These are phyloP conservation scores for Cryptosporidium canis DNA, from an alignment of 169 alveolate species.

Conservation along the genomic window DNA sequence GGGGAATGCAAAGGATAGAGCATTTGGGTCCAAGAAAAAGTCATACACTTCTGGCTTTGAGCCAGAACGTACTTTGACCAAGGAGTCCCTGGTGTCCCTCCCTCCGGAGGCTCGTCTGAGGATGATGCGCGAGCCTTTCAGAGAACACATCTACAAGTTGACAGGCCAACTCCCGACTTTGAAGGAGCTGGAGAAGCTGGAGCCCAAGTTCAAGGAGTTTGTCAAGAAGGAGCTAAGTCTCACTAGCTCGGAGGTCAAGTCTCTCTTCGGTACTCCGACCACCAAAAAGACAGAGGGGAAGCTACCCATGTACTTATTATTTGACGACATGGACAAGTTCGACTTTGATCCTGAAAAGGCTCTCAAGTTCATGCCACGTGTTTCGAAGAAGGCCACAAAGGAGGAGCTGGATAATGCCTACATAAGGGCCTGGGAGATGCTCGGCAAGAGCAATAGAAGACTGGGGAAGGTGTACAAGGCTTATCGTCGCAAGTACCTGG, in stretches of 20 bases:
- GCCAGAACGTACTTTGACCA: background rate
- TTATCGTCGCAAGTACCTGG: constrained; percentile 12
- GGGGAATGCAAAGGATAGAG: constrained; percentile 32
- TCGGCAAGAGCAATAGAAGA: constrained; percentile 37
- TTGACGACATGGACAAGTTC: constrained; percentile 58
- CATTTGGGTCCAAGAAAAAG: constrained; percentile 16
- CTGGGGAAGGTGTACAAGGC: background rate
- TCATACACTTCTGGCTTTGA: constrained; percentile 12
- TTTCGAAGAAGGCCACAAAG: constrained; percentile 18
- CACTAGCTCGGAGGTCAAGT: background rate
- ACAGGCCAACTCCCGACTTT: constrained; percentile 58
- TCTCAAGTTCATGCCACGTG: constrained; percentile 62
- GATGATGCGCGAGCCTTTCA: constrained; percentile 32
- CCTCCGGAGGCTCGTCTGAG: constrained; percentile 30
- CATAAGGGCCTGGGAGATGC: constrained; percentile 52
- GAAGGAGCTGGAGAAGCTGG: constrained; percentile 1
- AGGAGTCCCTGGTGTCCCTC: constrained; percentile 4
- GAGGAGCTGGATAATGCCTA: constrained; percentile 25
- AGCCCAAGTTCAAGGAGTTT: background rate
- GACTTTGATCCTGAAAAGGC: constrained; percentile 67
- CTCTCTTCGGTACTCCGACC: background rate
- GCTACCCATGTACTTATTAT: constrained; percentile 25
- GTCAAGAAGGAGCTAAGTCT: constrained; percentile 6
- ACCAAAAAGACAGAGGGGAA: background rate
- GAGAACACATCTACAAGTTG: background rate